phyloP scores from a whole-genome alignment of 106 monocot genomes.

The Apostasia shenzhenica region DNA sequence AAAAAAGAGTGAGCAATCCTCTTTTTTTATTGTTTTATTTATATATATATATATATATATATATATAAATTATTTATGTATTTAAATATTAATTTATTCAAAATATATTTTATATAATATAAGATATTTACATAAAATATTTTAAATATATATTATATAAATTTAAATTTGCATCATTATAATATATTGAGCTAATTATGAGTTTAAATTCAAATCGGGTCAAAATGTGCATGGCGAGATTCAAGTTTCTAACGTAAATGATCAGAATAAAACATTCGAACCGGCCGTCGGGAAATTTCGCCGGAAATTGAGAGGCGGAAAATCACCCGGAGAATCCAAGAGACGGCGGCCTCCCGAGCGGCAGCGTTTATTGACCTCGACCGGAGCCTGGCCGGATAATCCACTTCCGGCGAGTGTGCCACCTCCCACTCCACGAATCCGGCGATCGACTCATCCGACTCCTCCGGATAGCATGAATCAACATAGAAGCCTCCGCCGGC shows the following conservation, averaged over 20 bases:
- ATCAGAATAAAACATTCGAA: background rate
- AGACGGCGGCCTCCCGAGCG: constrained; percentile 17
- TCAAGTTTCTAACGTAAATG: no score
- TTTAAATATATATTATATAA: no score
- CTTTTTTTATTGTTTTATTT: no score
- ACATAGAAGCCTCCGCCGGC: background rate
- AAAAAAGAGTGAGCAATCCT: no score
- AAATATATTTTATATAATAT: no score
- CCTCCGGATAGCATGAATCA: background rate
- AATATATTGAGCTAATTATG: no score
- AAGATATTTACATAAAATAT: background rate
- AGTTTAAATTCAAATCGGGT: no score
- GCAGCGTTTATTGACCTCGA: constrained; percentile 20
- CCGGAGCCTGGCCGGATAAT: constrained; percentile 22
- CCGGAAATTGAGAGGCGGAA: background rate
- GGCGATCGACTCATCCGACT: constrained; percentile 24
- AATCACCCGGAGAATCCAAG: constrained; percentile 43
- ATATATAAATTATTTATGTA: no score
- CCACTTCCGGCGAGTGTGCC: constrained; percentile 13
- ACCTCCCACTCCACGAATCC: constrained; percentile 19
- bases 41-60: no score
- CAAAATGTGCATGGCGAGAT: no score
- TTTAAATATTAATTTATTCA: no score
- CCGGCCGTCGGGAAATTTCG: background rate
- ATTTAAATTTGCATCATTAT: no score